Evolutionary conservation across 2,329 filamentous ascomycete genomes (phyloP).

Genomic region (Emericellopsis atlantica): DNA sequence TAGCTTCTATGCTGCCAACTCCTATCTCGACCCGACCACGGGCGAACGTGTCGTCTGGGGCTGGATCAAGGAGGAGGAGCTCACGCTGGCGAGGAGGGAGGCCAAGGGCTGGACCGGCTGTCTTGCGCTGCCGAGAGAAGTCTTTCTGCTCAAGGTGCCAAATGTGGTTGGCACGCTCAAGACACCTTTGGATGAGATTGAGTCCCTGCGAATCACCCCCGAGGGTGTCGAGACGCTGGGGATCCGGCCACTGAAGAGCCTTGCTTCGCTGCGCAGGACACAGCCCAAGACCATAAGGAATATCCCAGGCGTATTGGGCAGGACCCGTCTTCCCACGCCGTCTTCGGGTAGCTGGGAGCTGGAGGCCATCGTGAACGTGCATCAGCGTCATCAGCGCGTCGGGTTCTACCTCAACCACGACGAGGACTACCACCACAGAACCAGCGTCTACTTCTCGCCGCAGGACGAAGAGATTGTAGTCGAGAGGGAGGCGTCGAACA

Average conservation of each 20-base stretch:
- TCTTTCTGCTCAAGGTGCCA: constrained; percentile 23
- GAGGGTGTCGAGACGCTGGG: constrained; percentile 27
- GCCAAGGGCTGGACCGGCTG: constrained; percentile 35
- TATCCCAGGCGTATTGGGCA: background rate
- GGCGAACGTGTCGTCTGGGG: constrained; percentile 28
- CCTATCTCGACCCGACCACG: constrained; percentile 29
- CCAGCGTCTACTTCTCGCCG: constrained; percentile 24
- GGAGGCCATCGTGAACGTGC: constrained; percentile 10
- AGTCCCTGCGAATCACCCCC: constrained; percentile 19
- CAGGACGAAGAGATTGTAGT: constrained; percentile 24
- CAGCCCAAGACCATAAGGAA: constrained; percentile 7
- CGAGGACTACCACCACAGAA: constrained; percentile 15
- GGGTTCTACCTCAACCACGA: constrained; percentile 13
- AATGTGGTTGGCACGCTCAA: constrained; percentile 21
- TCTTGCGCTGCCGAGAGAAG: constrained; percentile 29
- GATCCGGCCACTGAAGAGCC: constrained; percentile 13
- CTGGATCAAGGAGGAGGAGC: constrained; percentile 37
- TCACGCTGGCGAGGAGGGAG: constrained; percentile 26
- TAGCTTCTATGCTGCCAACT: constrained; percentile 33
- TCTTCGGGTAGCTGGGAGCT: constrained; percentile 10
- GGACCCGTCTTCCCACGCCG: background rate
- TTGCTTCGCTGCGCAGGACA: constrained; percentile 9
- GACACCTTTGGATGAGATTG: constrained; percentile 23
- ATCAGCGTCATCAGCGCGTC: constrained; percentile 1
- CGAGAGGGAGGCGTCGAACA: constrained; percentile 18